Evolutionary conservation across 1,284 basidiomycete species (phyloP), one percentile per base, ranked within the genome.

Genomic region (Ceratobasidium sp.): DNA sequence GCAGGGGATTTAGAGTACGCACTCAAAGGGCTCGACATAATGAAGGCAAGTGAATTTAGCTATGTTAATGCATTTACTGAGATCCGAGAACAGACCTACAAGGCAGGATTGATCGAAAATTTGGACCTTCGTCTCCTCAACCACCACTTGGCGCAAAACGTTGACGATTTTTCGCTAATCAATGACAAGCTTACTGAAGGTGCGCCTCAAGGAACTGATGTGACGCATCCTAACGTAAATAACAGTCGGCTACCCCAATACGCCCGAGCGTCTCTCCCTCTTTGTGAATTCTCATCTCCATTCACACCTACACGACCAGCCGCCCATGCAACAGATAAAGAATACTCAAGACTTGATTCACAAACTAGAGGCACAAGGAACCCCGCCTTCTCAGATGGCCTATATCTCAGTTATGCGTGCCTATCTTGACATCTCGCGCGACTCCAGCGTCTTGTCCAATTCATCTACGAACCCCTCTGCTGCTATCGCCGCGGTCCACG

Each of bases 41-140:
- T 88, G 82, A 84, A 85, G 80, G 88, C 89, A 65, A 8, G 79
- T 74, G 20, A 76, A 81, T 68, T 74, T 72, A 17, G 68, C 6
- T 75, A 88, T 0, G 77, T 92, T 47, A 80, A 79, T 50, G 74
- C 82, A 15, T 84, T 87, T 72, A 85, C 87, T 0, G 70, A 74
- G 1, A 71, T 73, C 0, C 87, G 87, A 0, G 80, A 87, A 53
- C 74, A 82, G 2, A 73, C 73, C 15, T 80, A 77, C 8, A 77
- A 83, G 0, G 87, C 49, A 1, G 31, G 40, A 29, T 34, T 49
- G 31, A 32, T 64, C 10, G 58, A 72, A 22, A 57, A 65, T 20
- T 22, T 50, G 27, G 70, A 64, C 38, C 56, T 32, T n/a, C 49
- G 53, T 25, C 31, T 57, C 38, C 54, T 71, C n/a, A 38, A 38